Base-by-base conservation (phyloP, 768 basidiomycete genomes). In the Epithele typhae region DNA sequence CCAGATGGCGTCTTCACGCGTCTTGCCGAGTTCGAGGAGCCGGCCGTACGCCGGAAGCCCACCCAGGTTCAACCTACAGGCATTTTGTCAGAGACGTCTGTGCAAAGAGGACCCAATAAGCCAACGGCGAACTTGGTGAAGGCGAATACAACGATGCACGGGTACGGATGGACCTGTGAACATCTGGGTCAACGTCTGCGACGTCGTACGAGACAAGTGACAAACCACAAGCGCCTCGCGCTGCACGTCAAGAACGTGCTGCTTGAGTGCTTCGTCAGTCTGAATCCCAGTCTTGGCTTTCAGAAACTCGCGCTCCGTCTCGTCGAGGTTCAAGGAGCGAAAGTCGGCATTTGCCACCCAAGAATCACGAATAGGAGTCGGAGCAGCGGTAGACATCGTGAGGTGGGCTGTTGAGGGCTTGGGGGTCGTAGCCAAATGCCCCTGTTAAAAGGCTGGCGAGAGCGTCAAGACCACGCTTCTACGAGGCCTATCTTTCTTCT, bases 1-100 rank as follows among this genome's bases (percentile, higher is more conserved):
- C n/a, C 69, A 56, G 5, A 74, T 59, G 0, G 64, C 68, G 1
- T 61, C 58, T 8, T 55, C 36, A 22, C 65, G 67, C 23, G 65
- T 62, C 33, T 49, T 58, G 3, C 66, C 70, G 19, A 73, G 61
- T 34, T 58, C 55, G 10, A 72, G 54, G 12, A 68, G 40, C 19
- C 49, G 40, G 7, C 39, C 19, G 39, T 61, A 61, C 4, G 48
- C 48, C 3, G 52, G 54, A 3, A 55, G 44, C 5, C 52, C 40
- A 3, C 49, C 40, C 12, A 59, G 49, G 33, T 54, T 54, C 32
- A 53, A 37, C 10, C 58, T 61, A 24, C 9, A 32, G 30, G 8
- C 8, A 4, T 17, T 9, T 17, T 10, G 10, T 24, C 5, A 11
- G 15, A 4, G n/a, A 4, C 9, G 15, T 25, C 18, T n/a, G n/a